A percentile compares a stretch with the other conserved stretches of the same genome.
Evolutionary conservation across 148 eudicot genomes (phyloP).

Genomic region (Drosera capensis): DNA sequence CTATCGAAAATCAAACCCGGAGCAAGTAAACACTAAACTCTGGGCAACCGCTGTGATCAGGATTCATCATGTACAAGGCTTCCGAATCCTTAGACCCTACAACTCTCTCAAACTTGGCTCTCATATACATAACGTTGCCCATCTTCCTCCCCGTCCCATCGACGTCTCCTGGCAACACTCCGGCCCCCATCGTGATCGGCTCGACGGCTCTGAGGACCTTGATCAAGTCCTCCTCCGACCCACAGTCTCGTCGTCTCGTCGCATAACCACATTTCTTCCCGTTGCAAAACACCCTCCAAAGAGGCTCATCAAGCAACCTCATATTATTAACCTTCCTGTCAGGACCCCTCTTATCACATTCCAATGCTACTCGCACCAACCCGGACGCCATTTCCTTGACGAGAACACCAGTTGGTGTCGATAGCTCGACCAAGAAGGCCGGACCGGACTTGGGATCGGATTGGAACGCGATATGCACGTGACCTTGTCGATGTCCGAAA

Average conservation of each 20-base stretch:
- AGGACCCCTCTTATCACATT: conserved; percentile 37
- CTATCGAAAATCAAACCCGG: too few relatives aligned
- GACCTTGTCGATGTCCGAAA: conserved; percentile 43
- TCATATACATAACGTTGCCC: neutral
- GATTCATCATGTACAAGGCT: neutral
- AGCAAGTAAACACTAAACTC: neutral
- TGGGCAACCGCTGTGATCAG: neutral
- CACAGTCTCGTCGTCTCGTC: too few relatives aligned
- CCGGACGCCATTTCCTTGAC: conserved; percentile 63
- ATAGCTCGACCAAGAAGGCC: conserved; percentile 39
- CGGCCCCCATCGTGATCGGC: neutral
- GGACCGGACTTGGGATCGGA: conserved; percentile 30
- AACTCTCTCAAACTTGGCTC: neutral
- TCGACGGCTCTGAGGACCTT: neutral
- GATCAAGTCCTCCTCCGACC: neutral
- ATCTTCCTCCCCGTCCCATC: neutral
- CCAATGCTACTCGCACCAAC: conserved; percentile 44
- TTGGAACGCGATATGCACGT: conserved; percentile 44
- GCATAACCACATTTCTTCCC: neutral
- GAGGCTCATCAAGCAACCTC: neutral
- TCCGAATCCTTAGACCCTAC: neutral
- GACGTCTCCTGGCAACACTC: neutral
- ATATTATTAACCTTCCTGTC: too few relatives aligned
- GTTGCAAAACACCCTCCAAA: neutral
- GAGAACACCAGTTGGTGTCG: conserved; percentile 38